Evolutionary conservation across 345 rosid species (phyloP).

Genomic region (Euphorbia lathyris): DNA sequence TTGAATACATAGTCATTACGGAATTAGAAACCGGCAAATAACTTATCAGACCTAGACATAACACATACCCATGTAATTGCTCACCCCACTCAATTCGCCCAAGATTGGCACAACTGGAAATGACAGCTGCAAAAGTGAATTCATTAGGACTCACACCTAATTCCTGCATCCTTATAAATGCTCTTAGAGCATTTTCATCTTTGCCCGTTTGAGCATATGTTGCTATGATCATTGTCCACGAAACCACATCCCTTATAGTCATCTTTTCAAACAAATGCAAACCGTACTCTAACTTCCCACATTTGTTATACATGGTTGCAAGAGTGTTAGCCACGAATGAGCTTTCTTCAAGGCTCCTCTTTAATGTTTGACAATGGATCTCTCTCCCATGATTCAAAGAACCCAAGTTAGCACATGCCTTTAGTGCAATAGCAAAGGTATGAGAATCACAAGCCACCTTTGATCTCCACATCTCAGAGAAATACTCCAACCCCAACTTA

Average conservation of each 20-base stretch:
- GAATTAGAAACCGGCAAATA: constrained; percentile 65
- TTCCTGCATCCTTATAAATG: constrained; percentile 55
- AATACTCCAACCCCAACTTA: constrained; percentile 53
- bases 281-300: constrained; percentile 65
- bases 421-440: constrained; percentile 60
- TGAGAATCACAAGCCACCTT: constrained; percentile 47
- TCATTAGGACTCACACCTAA: constrained; percentile 59
- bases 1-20: constrained; percentile 68
- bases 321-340: constrained; percentile 73
- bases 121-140: constrained; percentile 61
- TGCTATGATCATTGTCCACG: constrained; percentile 71
- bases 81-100: constrained; percentile 65
- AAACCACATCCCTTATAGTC: constrained; percentile 59
- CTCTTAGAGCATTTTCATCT: constrained; percentile 52
- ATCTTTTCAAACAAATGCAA: constrained; percentile 56
- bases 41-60: constrained; percentile 45
- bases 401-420: constrained; percentile 73
- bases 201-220: constrained; percentile 55
- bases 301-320: constrained; percentile 65
- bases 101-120: constrained; percentile 63
- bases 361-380: constrained; percentile 62
- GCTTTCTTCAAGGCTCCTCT: constrained; percentile 48
- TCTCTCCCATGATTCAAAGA: constrained; percentile 59
- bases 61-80: constrained; percentile 73
- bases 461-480: constrained; percentile 60